A percentile compares a stretch with the other conserved stretches of the same genome.
Conservation (phyloP, 805 yeast species). For the Cephaloascus fragrans region DNA sequence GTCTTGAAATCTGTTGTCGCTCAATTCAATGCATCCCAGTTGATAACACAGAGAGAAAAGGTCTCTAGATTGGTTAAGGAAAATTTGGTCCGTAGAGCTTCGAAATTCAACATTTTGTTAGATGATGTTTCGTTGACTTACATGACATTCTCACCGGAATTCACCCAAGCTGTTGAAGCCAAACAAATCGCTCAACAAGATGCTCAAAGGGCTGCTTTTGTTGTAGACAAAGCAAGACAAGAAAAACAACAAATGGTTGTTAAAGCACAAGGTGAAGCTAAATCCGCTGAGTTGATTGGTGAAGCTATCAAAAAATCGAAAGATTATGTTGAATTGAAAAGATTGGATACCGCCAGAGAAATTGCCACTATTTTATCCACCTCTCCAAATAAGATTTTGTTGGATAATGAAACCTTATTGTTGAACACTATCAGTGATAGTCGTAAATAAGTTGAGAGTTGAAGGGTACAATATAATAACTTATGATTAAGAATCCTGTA, state of each 20-base stretch:
- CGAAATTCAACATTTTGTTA: slow-evolving; percentile 73
- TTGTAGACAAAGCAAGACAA: slow-evolving; percentile 94
- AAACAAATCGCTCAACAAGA: slow-evolving; percentile 99
- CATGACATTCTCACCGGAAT: slow-evolving; percentile 97
- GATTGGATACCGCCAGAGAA: slow-evolving; percentile 95
- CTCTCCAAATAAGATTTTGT: slow-evolving; percentile 85
- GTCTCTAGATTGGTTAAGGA: slow-evolving; percentile 89
- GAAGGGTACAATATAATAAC: too few relatives aligned
- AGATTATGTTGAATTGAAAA: slow-evolving; percentile 93
- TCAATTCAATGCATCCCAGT: slow-evolving; percentile 95
- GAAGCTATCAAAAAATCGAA: slow-evolving; percentile 95
- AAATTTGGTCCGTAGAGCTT: slow-evolving; percentile 82
- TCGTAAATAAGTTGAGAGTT: slow-evolving; percentile 34
- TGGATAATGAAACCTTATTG: slow-evolving; percentile 87
- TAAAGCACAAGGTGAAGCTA: slow-evolving; percentile 97
- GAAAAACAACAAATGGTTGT: slow-evolving; percentile 97
- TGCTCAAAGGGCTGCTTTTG: slow-evolving; percentile 95
- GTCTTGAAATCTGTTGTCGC: slow-evolving; percentile 95
- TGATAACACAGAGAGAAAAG: slow-evolving; percentile 97
- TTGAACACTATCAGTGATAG: slow-evolving; percentile 81
- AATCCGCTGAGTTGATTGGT: slow-evolving; percentile 96
- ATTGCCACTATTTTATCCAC: slow-evolving; percentile 77
- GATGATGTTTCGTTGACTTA: slow-evolving; percentile 95
- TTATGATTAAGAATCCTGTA: too few relatives aligned
- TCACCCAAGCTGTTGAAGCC: slow-evolving; percentile 95